Conservation (phyloP, 371 early-diverging fungal genomes). For the Mortierella sp. region DNA sequence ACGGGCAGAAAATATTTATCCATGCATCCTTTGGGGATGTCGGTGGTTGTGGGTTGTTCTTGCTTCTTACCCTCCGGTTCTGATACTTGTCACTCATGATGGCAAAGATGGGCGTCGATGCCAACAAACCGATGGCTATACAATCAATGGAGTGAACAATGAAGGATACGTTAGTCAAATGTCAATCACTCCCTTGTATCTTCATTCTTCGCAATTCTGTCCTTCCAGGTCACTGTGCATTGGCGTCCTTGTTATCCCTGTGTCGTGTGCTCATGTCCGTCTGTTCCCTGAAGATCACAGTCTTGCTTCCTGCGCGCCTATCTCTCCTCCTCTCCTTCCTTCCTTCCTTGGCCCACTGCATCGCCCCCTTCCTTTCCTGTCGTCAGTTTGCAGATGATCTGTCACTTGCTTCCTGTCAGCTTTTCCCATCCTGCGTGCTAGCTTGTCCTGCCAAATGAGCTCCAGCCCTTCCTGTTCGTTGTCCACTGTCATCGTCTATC, state of each 20-base stretch:
- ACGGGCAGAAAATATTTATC: background rate
- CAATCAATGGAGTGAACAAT: background rate
- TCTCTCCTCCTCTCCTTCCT: background rate
- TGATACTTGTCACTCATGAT: slow-evolving; percentile 81
- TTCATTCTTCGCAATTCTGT: background rate
- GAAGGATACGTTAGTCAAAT: background rate
- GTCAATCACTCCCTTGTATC: background rate
- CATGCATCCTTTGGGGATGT: background rate
- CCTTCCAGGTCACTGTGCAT: too few species aligned
- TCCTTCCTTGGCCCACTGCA: background rate
- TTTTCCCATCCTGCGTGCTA: background rate
- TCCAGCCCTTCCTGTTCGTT: background rate
- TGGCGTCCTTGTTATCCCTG: background rate
- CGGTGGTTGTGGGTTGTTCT: background rate
- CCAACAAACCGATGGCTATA: slow-evolving; percentile 80
- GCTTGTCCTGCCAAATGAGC: background rate
- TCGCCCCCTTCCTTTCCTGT: background rate
- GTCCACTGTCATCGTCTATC: background rate
- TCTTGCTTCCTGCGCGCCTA: background rate
- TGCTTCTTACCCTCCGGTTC: slow-evolving; percentile 68
- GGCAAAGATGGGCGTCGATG: slow-evolving; percentile 84
- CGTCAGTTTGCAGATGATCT: background rate
- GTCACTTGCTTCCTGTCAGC: background rate
- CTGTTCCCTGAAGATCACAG: background rate
- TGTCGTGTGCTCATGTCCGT: background rate